Base-by-base conservation (phyloP, 805 yeast species). In the Blastobotrys americana region DNA sequence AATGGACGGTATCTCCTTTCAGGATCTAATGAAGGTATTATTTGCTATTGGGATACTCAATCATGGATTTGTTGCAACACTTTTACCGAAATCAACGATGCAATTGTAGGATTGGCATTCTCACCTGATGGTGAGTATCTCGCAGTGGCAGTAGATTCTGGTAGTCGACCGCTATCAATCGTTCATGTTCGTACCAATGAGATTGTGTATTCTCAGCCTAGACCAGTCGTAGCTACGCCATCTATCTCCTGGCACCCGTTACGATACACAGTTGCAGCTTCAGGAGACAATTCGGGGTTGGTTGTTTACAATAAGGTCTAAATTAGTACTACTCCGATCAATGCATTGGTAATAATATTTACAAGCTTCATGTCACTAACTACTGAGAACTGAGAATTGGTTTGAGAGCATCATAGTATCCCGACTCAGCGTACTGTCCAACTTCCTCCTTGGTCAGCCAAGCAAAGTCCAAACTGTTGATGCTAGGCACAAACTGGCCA, bases 371-470 rank as follows among this genome's bases (percentile, higher is more conserved):
- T 37, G 3, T n/a, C n/a, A n/a, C n/a, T n/a, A 34, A 49, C 27
- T 45, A 55, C 15, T 39, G 42, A 20, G 48, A 37, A 41, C 47
- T 47, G 39, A 56, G 49, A 27, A 54, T 47, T 28, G 60, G 57
- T 23, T 49, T 53, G 38, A 83, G 71, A 47, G 77, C 72, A 17
- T 69, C 57, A 59, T 64, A 88, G 62, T 86, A 87, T 31, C 68
- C 70, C 20, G 60, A 53, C 36, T 68, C 68, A 45, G 84, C 78
- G 44, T 68, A 64, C 17, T 72, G 69, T 50, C 69, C 63, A 44
- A 87, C 70, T 66, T 90, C 98, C 39, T 83, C 86, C 59, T 79
- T 84, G 23, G 86, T 76, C 55, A 88, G 71, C 98, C 98, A 90
- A 55, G 80, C 79, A 66, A 67, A 85, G 44, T 82, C 80, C 40